Evolutionary conservation across 2,329 filamentous ascomycete species (phyloP), one percentile per base, ranked within the genome.

Genomic region (Penicillium carneum): DNA sequence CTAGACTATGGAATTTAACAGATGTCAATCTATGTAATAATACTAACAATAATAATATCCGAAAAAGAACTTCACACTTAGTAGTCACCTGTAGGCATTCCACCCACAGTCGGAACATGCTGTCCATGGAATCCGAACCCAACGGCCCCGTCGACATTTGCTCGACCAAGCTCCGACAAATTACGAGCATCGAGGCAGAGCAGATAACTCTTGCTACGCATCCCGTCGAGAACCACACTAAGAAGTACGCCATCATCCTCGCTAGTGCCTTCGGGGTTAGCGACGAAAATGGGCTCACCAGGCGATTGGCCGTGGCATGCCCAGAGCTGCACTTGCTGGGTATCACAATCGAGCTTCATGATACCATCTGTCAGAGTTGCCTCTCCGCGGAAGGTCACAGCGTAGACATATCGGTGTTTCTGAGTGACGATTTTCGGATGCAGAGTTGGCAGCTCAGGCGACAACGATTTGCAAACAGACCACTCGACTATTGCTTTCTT

Each of bases 211-310:
- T 74, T 82, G 8, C 81, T 82, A 9, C 62, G 70, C 10, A 71
- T 67, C 0, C 84, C 84, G 74, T 86, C 80, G 9, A 86, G 72
- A 2, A 86, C 82, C 1, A 85, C 83, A 48, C 77, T 82, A 46
- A 87, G 70, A 18, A 86, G 65, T 1, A 84, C 77, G 0, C 84
- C 84, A 46, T 83, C 83, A 64, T 87, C 84, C 61, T 86, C 84
- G 0, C 75, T 46, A 0, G 18, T 39, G 2, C 67, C 70, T 0
- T 66, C 57, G 0, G 72, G 72, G 11, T 72, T 63, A n/a, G 71
- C 63, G 1, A 87, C 74, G 58, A 86, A 87, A 31, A 86, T 84
- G 0, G 84, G 74, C 64, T 87, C 84, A 0, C 84, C 81, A 0
- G 84, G 82, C 1, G 81, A 83, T 58, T 86, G 84, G 0, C 77